Percentiles rank a stretch among this genome's conserved stretches.
Evolutionary conservation across 192 early-diverging fungal species (phyloP).

Genomic region (Backusella macrospora): DNA sequence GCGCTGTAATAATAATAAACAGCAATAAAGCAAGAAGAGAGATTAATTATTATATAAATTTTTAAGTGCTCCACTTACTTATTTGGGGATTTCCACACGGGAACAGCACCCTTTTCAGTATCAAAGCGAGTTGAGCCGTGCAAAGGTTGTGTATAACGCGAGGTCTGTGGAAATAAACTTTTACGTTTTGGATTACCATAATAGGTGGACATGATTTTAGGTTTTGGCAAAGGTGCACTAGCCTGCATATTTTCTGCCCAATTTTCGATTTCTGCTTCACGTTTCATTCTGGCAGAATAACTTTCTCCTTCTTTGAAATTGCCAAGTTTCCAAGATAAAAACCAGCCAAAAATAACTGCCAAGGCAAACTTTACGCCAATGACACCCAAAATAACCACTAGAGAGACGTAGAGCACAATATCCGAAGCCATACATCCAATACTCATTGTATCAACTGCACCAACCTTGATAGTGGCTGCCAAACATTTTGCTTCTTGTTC

Average conservation of each 20-base stretch:
- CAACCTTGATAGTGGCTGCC: conserved; percentile 79
- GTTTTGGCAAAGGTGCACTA: conserved; percentile 24
- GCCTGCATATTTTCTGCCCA: conserved; percentile 75
- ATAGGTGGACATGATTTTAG: conserved; percentile 14
- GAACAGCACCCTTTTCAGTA: background rate
- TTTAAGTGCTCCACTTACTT: conserved; percentile 24
- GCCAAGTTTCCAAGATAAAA: conserved; percentile 76
- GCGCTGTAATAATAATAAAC: background rate
- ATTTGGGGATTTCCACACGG: background rate
- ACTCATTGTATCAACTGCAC: conserved; percentile 74
- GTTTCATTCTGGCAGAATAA: conserved; percentile 66
- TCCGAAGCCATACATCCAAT: conserved; percentile 84
- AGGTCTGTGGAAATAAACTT: conserved; percentile 31
- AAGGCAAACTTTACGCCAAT: conserved; percentile 72
- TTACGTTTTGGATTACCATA: conserved; percentile 37
- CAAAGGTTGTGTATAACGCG: conserved; percentile 22
- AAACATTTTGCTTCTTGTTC: conserved; percentile 68
- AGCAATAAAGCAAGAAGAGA: background rate
- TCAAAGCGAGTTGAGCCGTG: conserved; percentile 22
- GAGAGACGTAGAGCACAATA: conserved; percentile 74
- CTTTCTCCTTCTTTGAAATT: conserved; percentile 66
- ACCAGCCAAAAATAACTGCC: conserved; percentile 82
- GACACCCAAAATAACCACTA: conserved; percentile 68
- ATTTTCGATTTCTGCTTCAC: conserved; percentile 69
- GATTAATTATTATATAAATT: background rate